Evolutionary conservation across 768 basidiomycete genomes (phyloP), one percentile per base, ranked within the genome.

Genomic region (Serendipita sp.): DNA sequence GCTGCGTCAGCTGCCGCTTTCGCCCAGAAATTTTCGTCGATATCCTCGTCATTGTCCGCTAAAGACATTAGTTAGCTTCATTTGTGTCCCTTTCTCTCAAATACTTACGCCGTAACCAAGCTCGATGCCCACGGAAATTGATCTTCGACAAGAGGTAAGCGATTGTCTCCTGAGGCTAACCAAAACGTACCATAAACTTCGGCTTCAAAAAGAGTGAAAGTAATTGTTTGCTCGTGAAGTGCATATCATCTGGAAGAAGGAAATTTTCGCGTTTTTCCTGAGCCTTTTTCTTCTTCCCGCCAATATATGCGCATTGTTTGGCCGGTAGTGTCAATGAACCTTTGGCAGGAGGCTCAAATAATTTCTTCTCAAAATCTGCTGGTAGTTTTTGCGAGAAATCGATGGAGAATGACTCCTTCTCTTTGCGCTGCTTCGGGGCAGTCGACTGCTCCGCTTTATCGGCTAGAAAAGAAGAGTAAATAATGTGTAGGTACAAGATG

Each of bases 1-100:
- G n/a, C 81, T 9, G 80, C 86, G 14, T 88, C 82, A 0, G 90
- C 90, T 9, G 92, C 92, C 3, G 90, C 91, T 68, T 91, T 87
- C 0, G 93, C 94, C 96, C 96, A 98, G 76, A 93, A 98, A 65
- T 88, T 84, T 74, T 94, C 92, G 70, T 97, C 95, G 28, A 95
- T 85, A n/a, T n/a, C n/a, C 72, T 96, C 93, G 31, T 88, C 92
- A 66, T 92, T 86, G 30, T 79, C n/a, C n/a, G n/a, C n/a, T n/a
- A n/a, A n/a, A n/a, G n/a, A n/a, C n/a, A n/a, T n/a, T 31, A 78
- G 48, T 14, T 51, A 51, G 13, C 11, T 24, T 14, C 13, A 9
- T 16, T 9, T 51, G 26, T 24, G 22, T 16, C 16, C 9, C 13
- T 16, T 9, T 14, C 9, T 51, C 48, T 4, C 7, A 48, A 9